phyloP scores from a whole-genome alignment of 495 filamentous ascomycete genomes.

The Pyronema omphalodes region DNA sequence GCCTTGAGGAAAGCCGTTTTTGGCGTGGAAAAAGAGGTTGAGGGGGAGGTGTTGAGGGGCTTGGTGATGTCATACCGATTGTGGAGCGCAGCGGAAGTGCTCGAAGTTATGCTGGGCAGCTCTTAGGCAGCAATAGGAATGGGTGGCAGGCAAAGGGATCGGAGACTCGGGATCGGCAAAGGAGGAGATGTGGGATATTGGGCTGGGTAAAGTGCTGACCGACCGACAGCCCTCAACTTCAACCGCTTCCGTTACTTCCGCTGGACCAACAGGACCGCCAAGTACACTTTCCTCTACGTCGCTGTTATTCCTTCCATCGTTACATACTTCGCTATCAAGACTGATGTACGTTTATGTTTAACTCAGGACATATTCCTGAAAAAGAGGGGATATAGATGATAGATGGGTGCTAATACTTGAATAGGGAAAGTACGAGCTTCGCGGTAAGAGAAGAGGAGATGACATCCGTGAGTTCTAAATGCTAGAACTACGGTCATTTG shows the following conservation, averaged over 20 bases:
- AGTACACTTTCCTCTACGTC: constrained; percentile 56
- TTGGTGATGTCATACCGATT: too few relatives aligned
- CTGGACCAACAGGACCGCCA: constrained; percentile 68
- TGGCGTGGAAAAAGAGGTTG: too few relatives aligned
- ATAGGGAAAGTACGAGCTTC: constrained; percentile 71
- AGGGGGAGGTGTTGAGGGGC: too few relatives aligned
- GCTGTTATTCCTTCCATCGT: constrained; percentile 48
- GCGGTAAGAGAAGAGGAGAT: constrained; percentile 76
- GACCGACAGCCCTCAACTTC: constrained; percentile 48
- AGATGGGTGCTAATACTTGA: not conserved
- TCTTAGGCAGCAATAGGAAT: too few relatives aligned
- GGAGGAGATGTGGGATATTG: not conserved
- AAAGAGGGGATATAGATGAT: not conserved
- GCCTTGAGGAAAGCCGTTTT: too few relatives aligned
- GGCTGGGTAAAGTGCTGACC: not conserved
- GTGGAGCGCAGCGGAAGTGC: too few relatives aligned
- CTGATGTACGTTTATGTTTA: constrained; percentile 48
- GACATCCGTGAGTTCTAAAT: constrained; percentile 51
- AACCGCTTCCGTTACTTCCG: constrained; percentile 93
- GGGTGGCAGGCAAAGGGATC: too few relatives aligned
- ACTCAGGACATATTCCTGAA: not conserved
- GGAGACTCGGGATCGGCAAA: too few relatives aligned
- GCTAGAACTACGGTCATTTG: not conserved
- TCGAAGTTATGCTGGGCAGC: too few relatives aligned
- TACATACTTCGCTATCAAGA: constrained; percentile 50